phyloP scores from a whole-genome alignment of 2,329 filamentous ascomycete genomes.

The Atkinsonella hypoxylon region DNA sequence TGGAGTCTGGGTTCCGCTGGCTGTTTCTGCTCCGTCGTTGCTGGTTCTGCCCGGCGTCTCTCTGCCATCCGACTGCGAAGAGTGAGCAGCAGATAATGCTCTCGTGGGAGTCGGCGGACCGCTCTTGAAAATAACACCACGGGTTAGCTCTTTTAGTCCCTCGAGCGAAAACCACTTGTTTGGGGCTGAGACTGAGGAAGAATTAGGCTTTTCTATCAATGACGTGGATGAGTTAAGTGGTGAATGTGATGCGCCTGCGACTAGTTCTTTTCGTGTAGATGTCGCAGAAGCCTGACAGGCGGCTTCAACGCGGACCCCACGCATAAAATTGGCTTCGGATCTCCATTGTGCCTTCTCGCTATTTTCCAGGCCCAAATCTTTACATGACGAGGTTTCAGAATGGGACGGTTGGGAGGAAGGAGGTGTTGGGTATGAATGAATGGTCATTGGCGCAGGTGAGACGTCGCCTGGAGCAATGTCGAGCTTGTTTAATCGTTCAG shows the following conservation, averaged over 20 bases:
- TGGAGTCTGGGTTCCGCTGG: constrained; percentile 42
- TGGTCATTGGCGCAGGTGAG: constrained; percentile 14
- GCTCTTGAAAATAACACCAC: constrained; percentile 65
- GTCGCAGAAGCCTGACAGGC: neutral
- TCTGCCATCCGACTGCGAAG: constrained; percentile 35
- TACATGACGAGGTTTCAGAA: constrained; percentile 19
- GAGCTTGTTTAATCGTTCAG: constrained; percentile 8
- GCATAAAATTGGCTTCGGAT: neutral
- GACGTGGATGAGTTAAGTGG: constrained; percentile 7
- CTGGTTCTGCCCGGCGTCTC: constrained; percentile 25
- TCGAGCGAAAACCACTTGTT: constrained; percentile 51
- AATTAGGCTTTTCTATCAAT: constrained; percentile 31
- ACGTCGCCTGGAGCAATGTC: constrained; percentile 12
- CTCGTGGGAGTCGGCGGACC: constrained; percentile 83
- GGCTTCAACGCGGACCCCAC: neutral
- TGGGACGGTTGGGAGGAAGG: constrained; percentile 38
- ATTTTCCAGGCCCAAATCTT: constrained; percentile 15
- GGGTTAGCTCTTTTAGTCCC: constrained; percentile 80
- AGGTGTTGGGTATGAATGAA: constrained; percentile 42
- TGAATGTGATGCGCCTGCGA: constrained; percentile 1
- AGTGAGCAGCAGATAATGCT: constrained; percentile 58
- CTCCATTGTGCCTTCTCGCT: constrained; percentile 12
- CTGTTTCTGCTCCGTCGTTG: constrained; percentile 28
- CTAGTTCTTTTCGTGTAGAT: constrained; percentile 1
- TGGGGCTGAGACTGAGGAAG: constrained; percentile 28